Base-by-base conservation (phyloP, 2,329 filamentous ascomycete genomes). In the Aspergillus alliaceus region DNA sequence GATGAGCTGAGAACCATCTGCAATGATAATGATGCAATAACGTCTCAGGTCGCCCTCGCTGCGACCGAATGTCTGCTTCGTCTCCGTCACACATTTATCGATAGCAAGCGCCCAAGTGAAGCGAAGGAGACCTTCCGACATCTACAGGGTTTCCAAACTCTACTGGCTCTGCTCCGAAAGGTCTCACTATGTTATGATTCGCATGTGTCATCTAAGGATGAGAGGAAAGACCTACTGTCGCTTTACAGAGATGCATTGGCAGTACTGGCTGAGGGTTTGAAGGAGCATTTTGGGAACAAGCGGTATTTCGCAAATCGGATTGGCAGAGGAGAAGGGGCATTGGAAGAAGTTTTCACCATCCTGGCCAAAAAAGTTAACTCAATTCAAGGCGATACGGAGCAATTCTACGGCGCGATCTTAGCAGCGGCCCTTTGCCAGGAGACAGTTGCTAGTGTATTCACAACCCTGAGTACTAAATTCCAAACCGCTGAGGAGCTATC, bases 91-190 rank as follows among this genome's bases (percentile, higher is more conserved):
- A 77, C 82, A 55, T 77, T 86, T 47, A 82, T 85, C 60, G 82
- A 85, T 57, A 76, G 77, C 59, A 74, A 75, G 62, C 73, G 77
- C 57, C 75, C 79, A 27, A 75, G 75, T 50, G 78, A 80, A 58
- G 79, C 80, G 44, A 91, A 92, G 76, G 90, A 96, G 76, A 87
- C 90, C 65, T 96, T 97, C 71, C 86, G 93, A 63, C 86, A 90
- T 69, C 82, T 92, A 25, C 81, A 84, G 56, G 93, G 93, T 66
- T 96, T 96, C 73, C 85, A 91, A 66, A 82, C 83, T 42, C 77
- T 96, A 22, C 79, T 96, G 53, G 80, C 85, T 40, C 82, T 90
- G 25, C 77, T 96, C 22, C 83, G 87, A 57, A 82, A 85, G 53
- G 86, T 92, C 60, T 88, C 89, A 1, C 89, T 89, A 61, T 90